A percentile compares a stretch with the other conserved stretches of the same genome.
phyloP scores from a whole-genome alignment of 2,329 filamentous ascomycete genomes.

The Talaromyces sp. region DNA sequence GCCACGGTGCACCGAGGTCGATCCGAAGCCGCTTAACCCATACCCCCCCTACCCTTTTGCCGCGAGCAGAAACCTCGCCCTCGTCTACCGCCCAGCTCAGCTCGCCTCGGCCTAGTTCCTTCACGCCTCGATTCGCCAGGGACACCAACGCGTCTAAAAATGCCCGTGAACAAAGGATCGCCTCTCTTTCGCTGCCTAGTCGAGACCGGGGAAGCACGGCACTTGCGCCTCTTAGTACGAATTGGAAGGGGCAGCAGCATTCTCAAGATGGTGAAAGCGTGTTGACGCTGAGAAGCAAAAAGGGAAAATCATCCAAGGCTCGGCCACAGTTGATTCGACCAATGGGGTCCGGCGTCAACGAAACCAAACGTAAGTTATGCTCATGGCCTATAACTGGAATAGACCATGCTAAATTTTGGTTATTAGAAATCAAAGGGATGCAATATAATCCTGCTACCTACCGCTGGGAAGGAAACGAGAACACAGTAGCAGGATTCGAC shows the following conservation, averaged over 20 bases:
- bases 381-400: background rate
- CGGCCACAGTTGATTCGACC: conserved; percentile 86
- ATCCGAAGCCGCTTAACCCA: conserved; percentile 49
- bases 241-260: conserved; percentile 56
- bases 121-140: conserved; percentile 60
- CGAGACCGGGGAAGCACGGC: conserved; percentile 41
- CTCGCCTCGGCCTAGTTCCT: conserved; percentile 44
- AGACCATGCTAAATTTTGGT: conserved; percentile 5
- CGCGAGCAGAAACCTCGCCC: conserved; percentile 39
- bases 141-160: conserved; percentile 64
- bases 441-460: conserved; percentile 83
- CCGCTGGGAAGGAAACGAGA: conserved; percentile 96
- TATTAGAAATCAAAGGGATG: conserved; percentile 84
- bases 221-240: conserved; percentile 50
- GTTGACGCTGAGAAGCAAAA: conserved; percentile 45
- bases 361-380: conserved; percentile 67
- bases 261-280: conserved; percentile 49
- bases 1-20: conserved; percentile 63
- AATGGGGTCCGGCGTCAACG: conserved; percentile 65
- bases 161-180: conserved; percentile 58
- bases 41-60: conserved; percentile 20
- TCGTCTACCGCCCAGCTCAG: conserved; percentile 52
- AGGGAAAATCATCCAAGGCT: conserved; percentile 29
- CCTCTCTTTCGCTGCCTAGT: conserved; percentile 32
- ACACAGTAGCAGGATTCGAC: conserved; percentile 75